Percentiles rank a stretch among this genome's conserved stretches.
Conservation (phyloP, 345 rosid genomes). For the Gossypium rotundifolium region DNA sequence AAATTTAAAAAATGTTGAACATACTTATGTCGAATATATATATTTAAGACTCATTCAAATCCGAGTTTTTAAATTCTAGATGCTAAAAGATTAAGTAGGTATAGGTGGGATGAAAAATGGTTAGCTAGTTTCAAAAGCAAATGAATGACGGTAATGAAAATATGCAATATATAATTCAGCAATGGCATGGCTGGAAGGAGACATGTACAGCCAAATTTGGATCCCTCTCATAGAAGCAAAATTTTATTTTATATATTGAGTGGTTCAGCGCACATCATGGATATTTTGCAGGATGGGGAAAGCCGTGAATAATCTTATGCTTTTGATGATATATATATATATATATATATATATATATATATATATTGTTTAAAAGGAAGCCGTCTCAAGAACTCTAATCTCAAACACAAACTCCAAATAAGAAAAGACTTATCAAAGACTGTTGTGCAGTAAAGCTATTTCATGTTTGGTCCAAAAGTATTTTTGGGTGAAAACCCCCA, state of each 20-base stretch:
- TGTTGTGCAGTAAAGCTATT: neutral
- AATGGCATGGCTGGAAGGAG: conserved; percentile 16
- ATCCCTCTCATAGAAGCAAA: conserved; percentile 1
- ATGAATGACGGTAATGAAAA: neutral
- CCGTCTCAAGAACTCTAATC: neutral
- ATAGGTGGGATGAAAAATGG: neutral
- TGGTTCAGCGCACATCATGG: neutral
- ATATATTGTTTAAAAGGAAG: neutral
- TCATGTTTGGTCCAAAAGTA: conserved; percentile 6
- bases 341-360: neutral
- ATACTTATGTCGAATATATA: no score
- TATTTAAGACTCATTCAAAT: no score
- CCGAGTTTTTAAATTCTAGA: no score
- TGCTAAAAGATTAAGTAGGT: neutral
- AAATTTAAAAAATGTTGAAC: no score
- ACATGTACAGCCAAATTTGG: conserved; percentile 7
- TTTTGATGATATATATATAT: neutral
- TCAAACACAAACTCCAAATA: neutral
- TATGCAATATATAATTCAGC: conserved; percentile 7
- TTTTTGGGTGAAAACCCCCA: conserved; percentile 4
- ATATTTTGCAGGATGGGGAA: neutral
- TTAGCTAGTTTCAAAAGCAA: neutral
- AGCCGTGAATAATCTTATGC: conserved; percentile 11
- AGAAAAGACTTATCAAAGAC: neutral
- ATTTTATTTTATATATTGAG: neutral